Evolutionary conservation across 345 rosid genomes (phyloP).

Genomic region (Syzygium jambos): DNA sequence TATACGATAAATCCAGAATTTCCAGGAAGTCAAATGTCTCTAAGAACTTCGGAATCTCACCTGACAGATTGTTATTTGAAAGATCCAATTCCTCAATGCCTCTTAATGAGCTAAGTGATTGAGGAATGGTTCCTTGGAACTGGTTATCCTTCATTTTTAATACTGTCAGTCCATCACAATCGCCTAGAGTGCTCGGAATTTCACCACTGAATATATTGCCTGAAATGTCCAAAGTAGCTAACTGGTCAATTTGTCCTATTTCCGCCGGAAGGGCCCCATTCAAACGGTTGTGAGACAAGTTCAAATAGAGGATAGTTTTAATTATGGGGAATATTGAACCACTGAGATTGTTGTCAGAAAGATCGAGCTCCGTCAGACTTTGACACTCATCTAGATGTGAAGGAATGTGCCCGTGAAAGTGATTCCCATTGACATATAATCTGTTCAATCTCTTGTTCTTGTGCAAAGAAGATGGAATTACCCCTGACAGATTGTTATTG

Average conservation of each 20-base stretch:
- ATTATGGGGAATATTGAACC: conserved; percentile 4
- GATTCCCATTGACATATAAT: conserved; percentile 4
- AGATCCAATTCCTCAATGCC: too few relatives aligned
- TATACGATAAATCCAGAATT: conserved; percentile 13
- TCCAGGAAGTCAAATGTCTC: neutral
- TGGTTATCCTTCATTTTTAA: too few relatives aligned
- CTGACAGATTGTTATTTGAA: neutral
- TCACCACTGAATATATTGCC: conserved; percentile 11
- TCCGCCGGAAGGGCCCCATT: conserved; percentile 4
- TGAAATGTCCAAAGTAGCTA: conserved; percentile 9
- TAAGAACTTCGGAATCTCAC: conserved; percentile 9
- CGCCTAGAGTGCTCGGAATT: conserved; percentile 2
- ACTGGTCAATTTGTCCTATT: conserved; percentile 3
- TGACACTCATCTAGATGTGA: neutral
- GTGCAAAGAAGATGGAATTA: too few relatives aligned
- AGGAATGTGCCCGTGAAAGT: conserved; percentile 13
- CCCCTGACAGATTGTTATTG: too few relatives aligned
- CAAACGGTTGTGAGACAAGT: conserved; percentile 11
- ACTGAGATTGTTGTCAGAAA: conserved; percentile 11
- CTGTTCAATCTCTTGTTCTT: neutral
- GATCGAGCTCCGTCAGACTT: neutral
- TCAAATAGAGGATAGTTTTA: neutral
- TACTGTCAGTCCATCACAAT: neutral
- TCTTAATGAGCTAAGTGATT: too few relatives aligned
- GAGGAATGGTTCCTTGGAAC: too few relatives aligned